These are phyloP conservation scores for Coprinopsis marcescibilis DNA, from an alignment of 768 basidiomycete genomes.

Conservation along the genomic window DNA sequence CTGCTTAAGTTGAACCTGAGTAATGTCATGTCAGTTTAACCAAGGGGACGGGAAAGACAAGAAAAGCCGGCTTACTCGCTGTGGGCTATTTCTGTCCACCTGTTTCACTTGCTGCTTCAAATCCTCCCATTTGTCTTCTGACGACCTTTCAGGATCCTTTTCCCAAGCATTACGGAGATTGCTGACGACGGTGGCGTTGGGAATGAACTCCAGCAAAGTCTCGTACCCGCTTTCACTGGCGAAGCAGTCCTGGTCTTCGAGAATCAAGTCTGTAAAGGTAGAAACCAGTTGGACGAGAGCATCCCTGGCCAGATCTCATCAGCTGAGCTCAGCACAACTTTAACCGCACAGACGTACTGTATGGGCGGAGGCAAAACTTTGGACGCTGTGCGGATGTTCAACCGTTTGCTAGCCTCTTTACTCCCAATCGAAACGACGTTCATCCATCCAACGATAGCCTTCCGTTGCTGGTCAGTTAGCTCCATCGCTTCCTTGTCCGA, in stretches of 20 bases:
- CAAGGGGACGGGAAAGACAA: background rate
- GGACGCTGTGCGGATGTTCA: slow-evolving; percentile 55
- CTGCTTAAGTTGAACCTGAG: slow-evolving; percentile 28
- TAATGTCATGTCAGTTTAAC: slow-evolving; percentile 8
- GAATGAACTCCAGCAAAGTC: slow-evolving; percentile 66
- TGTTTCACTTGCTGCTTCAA: slow-evolving; percentile 38
- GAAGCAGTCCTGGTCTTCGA: slow-evolving; percentile 86
- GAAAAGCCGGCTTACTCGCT: slow-evolving; percentile 25
- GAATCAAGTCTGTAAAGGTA: slow-evolving; percentile 61
- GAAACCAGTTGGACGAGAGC: slow-evolving; percentile 45
- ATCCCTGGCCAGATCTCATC: slow-evolving; percentile 23
- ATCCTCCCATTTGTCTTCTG: slow-evolving; percentile 71
- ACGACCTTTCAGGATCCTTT: slow-evolving; percentile 43
- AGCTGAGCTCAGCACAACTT: background rate
- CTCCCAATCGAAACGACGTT: slow-evolving; percentile 64
- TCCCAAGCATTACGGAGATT: slow-evolving; percentile 57
- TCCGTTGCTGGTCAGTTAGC: slow-evolving; percentile 87
- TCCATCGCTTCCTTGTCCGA: slow-evolving; percentile 84
- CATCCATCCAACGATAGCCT: slow-evolving; percentile 80
- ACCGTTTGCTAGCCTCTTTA: slow-evolving; percentile 75
- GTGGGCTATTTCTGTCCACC: slow-evolving; percentile 20
- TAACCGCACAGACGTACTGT: slow-evolving; percentile 38
- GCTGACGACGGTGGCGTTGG: slow-evolving; percentile 48
- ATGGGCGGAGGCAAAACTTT: slow-evolving; percentile 68
- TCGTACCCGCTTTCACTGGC: slow-evolving; percentile 63